phyloP scores from a whole-genome alignment of 345 rosid genomes.

The Carallia pectinifolia region DNA sequence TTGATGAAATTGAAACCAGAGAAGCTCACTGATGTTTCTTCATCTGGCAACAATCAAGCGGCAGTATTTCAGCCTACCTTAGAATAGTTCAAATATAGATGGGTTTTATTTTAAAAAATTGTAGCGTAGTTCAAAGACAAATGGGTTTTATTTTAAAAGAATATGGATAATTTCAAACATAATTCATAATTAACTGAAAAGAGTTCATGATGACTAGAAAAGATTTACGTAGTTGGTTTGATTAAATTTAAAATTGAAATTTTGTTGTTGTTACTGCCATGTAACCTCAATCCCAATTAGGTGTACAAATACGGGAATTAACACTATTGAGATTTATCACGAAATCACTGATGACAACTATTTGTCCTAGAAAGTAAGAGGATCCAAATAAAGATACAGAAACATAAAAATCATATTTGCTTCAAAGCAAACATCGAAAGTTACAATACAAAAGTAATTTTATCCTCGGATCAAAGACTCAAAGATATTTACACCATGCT shows the following conservation, averaged over 20 bases:
- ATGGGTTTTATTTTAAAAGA: background rate
- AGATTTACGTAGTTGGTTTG: too few species aligned
- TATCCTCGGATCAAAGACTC: background rate
- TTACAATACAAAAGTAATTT: background rate
- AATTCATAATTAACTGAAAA: too few species aligned
- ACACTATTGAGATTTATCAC: too few species aligned
- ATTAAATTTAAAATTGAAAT: too few species aligned
- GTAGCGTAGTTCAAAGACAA: background rate
- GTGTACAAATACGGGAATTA: too few species aligned
- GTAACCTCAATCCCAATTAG: background rate
- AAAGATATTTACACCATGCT: slow-evolving; percentile 9
- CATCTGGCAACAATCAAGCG: too few species aligned
- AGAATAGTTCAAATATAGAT: background rate
- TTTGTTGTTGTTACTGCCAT: background rate
- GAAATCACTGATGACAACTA: background rate
- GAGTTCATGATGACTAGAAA: too few species aligned
- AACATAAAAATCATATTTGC: background rate
- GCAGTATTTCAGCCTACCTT: too few species aligned
- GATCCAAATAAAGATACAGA: background rate
- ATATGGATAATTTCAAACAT: too few species aligned
- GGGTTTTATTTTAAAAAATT: background rate
- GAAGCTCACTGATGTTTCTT: too few species aligned
- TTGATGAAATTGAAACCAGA: background rate
- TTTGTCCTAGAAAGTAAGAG: background rate
- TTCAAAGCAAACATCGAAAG: background rate